phyloP scores from a whole-genome alignment of 208 protist genomes.

The Porcisia hertigi region DNA sequence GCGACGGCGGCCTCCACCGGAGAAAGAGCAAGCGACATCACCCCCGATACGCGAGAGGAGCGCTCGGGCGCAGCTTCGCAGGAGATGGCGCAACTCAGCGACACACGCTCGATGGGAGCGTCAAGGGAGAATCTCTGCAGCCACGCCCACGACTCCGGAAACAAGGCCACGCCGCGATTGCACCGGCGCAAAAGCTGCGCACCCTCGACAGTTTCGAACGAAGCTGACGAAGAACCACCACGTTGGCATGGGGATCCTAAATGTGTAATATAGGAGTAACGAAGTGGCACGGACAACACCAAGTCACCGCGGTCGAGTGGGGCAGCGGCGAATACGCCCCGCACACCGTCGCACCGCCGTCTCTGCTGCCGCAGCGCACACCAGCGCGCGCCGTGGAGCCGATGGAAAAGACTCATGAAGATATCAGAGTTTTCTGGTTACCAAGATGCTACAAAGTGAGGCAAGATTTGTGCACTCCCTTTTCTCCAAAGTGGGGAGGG shows the following conservation, averaged over 20 bases:
- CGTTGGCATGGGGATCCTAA: neutral
- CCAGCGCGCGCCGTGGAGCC: constrained; percentile 30
- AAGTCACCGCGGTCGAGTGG: constrained; percentile 42
- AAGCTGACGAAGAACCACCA: neutral
- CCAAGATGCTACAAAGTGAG: too few relatives aligned
- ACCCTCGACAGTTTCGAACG: neutral
- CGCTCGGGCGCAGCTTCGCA: neutral
- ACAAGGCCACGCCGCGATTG: constrained; percentile 53
- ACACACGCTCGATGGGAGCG: constrained; percentile 28
- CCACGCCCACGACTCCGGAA: constrained; percentile 69
- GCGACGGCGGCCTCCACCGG: constrained; percentile 73
- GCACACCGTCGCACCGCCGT: constrained; percentile 52
- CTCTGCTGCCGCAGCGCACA: constrained; percentile 35
- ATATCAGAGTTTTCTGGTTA: neutral
- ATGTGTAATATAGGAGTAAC: constrained; percentile 59
- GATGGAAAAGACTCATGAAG: constrained; percentile 19
- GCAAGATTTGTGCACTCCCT: too few relatives aligned
- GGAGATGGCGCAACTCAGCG: constrained; percentile 44
- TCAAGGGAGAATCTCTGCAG: constrained; percentile 55
- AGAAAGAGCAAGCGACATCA: constrained; percentile 58
- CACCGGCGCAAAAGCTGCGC: constrained; percentile 45
- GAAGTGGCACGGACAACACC: constrained; percentile 57
- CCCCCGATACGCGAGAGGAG: constrained; percentile 1
- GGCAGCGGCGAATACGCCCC: constrained; percentile 47
- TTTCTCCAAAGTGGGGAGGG: too few relatives aligned